These are phyloP conservation scores for Fragilaria radians DNA, from an alignment of 108 stramenopile genomes.

Conservation along the genomic window DNA sequence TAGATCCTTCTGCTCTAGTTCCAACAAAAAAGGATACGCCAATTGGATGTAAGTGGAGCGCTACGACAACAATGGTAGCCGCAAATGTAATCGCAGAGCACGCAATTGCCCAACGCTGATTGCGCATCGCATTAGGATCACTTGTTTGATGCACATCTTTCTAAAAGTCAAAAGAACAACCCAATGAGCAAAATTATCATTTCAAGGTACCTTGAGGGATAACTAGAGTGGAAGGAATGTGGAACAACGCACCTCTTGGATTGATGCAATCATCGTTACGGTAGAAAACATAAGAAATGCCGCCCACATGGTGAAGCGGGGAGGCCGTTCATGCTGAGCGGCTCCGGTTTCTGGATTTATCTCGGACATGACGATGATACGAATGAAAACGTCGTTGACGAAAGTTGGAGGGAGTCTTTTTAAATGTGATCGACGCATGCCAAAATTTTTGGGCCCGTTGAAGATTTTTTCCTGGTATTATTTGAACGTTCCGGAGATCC, in stretches of 20 bases:
- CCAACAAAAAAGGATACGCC: constrained; percentile 45
- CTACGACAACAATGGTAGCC: constrained; percentile 38
- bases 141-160: background rate
- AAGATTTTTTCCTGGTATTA: too few species aligned
- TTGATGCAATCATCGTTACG: constrained; percentile 48
- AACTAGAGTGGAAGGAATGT: too few species aligned
- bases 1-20: constrained; percentile 60
- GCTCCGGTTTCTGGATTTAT: constrained; percentile 34
- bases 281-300: constrained; percentile 57
- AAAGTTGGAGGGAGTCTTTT: too few species aligned
- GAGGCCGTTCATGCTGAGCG: constrained; percentile 24
- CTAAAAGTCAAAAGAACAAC: too few species aligned
- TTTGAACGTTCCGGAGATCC: too few species aligned
- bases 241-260: constrained; percentile 63
- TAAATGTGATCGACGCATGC: too few species aligned
- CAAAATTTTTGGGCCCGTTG: too few species aligned
- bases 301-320: constrained; percentile 68
- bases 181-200: too few species aligned
- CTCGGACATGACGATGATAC: background rate
- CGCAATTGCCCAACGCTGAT: constrained; percentile 61
- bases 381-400: too few species aligned
- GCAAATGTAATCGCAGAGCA: constrained; percentile 57
- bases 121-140: constrained; percentile 8
- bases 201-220: too few species aligned
- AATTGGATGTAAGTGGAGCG: constrained; percentile 45